Evolutionary conservation across 306 rosid species (phyloP).

Genomic region (Amphicarpaea edgeworthii): DNA sequence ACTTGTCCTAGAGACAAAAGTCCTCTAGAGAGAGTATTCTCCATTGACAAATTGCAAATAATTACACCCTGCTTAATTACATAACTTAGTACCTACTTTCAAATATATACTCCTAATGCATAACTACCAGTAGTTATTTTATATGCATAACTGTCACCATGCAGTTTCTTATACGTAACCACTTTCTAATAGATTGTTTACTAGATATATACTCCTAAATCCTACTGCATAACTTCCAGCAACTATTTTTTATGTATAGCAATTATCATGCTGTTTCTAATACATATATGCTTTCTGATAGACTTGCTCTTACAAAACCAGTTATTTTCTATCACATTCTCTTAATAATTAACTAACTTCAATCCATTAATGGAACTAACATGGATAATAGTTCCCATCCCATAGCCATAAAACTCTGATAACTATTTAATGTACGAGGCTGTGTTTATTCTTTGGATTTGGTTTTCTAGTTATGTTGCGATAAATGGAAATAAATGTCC

Average conservation of each 20-base stretch:
- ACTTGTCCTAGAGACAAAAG: too few species aligned
- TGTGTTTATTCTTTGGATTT: conserved; percentile 7
- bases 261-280: background rate
- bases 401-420: conserved; percentile 31
- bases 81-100: background rate
- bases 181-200: background rate
- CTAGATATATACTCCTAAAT: background rate
- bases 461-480: conserved; percentile 13
- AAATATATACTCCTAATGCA: background rate
- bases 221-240: background rate
- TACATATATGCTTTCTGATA: background rate
- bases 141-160: background rate
- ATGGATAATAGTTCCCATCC: background rate
- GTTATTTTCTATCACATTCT: background rate
- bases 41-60: background rate
- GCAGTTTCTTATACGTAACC: background rate
- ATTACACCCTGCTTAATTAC: background rate
- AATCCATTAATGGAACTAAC: background rate
- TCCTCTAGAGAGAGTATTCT: background rate
- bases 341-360: background rate
- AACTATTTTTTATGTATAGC: background rate
- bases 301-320: background rate
- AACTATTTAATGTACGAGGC: conserved; percentile 1
- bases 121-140: background rate
- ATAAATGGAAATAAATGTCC: conserved; percentile 23